Conservation (phyloP, 75 land plant species). For the Pinus taeda region DNA sequence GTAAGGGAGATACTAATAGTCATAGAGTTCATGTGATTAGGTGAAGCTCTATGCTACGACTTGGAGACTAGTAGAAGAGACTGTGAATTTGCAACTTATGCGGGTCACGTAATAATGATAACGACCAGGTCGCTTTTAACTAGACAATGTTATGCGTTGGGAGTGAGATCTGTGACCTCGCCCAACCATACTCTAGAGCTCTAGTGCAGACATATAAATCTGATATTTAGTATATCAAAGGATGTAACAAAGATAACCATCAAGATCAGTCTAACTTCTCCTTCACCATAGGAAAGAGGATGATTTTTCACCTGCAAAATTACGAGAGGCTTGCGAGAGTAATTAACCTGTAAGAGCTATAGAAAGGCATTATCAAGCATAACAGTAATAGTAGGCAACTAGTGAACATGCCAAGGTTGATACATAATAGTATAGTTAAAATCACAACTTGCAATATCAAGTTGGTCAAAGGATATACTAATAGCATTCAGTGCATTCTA, state of each 20-base stretch:
- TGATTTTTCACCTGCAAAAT: conserved; percentile 17
- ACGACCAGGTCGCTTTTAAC: too few relatives aligned
- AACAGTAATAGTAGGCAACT: conserved; percentile 22
- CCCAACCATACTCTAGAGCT: too few relatives aligned
- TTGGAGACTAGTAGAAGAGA: too few relatives aligned
- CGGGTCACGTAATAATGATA: too few relatives aligned
- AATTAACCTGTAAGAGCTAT: conserved; percentile 13
- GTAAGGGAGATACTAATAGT: too few relatives aligned
- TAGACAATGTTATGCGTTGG: too few relatives aligned
- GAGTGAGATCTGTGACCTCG: too few relatives aligned
- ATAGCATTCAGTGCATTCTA: conserved; percentile 9
- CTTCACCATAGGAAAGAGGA: conserved; percentile 23
- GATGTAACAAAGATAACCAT: conserved; percentile 20
- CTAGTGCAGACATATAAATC: too few relatives aligned
- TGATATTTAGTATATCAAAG: too few relatives aligned
- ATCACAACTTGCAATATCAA: conserved; percentile 33
- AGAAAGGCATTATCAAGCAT: conserved; percentile 30
- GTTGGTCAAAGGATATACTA: conserved; percentile 23
- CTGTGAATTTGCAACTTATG: too few relatives aligned
- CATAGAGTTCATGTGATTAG: too few relatives aligned
- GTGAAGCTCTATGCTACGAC: too few relatives aligned
- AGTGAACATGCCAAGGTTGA: conserved; percentile 31
- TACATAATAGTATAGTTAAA: conserved; percentile 23
- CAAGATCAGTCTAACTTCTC: conserved; percentile 8
- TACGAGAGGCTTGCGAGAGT: conserved; percentile 14